Percentiles rank a stretch among this genome's conserved stretches.
Conservation (phyloP, 139 green algal genomes). For the Picochlorum sp. region DNA sequence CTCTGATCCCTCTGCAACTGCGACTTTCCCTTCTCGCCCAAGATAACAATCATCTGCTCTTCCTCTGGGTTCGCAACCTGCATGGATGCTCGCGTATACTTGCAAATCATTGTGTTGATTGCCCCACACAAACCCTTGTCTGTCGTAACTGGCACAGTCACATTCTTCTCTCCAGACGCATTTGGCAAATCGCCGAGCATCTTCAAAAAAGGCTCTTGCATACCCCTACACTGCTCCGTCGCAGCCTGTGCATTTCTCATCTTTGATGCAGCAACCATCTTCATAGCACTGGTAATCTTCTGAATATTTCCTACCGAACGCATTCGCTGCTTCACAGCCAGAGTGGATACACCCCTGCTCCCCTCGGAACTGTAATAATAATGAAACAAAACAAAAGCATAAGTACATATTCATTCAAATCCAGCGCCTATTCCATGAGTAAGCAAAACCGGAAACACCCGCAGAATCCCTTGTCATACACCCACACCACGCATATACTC, state of each 20-base stretch:
- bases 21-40: conserved; percentile 87
- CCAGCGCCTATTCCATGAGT: no score
- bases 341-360: neutral
- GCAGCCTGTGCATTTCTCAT: conserved; percentile 78
- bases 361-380: neutral
- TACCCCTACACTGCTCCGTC: conserved; percentile 69
- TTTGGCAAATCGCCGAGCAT: conserved; percentile 85
- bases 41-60: conserved; percentile 42
- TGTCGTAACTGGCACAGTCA: conserved; percentile 81
- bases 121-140: conserved; percentile 96
- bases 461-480: no score
- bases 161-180: conserved; percentile 46
- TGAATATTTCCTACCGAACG: conserved; percentile 94
- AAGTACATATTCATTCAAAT: no score
- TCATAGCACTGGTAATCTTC: conserved; percentile 99
- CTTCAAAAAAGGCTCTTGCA: conserved; percentile 71
- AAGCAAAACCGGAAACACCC: no score
- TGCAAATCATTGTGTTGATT: conserved; percentile 92
- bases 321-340: conserved; percentile 93
- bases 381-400: no score
- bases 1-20: conserved; percentile 67
- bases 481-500: no score
- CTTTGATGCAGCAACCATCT: conserved; percentile 99
- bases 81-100: conserved; percentile 57
- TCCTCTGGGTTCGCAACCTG: conserved; percentile 24